Evolutionary conservation across 495 filamentous ascomycete species (phyloP).

Genomic region (Pyronema omphalodes): DNA sequence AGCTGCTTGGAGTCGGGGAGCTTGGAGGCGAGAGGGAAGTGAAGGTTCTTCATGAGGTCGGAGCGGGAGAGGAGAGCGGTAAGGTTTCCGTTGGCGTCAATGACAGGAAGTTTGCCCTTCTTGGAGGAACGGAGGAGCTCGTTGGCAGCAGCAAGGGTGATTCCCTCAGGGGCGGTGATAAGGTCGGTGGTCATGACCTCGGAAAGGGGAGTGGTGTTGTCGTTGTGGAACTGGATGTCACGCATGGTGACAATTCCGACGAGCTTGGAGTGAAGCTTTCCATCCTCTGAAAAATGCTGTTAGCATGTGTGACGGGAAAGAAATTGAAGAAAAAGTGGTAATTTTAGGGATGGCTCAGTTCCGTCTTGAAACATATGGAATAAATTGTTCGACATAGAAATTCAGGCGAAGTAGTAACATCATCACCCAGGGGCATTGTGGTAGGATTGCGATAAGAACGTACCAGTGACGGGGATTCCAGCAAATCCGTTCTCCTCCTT

Average conservation of each 20-base stretch:
- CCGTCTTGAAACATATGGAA: conserved; percentile 27
- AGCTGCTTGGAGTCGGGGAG: conserved; percentile 94
- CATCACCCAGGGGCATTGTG: conserved; percentile 39
- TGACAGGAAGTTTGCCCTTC: conserved; percentile 97
- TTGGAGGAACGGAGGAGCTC: conserved; percentile 82
- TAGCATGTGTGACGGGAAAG: conserved; percentile 11
- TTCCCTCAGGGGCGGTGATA: conserved; percentile 72
- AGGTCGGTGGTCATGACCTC: conserved; percentile 92
- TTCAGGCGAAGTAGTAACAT: conserved; percentile 80
- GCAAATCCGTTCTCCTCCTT: conserved; percentile 98
- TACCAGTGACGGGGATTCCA: conserved; percentile 96
- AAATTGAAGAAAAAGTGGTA: background rate
- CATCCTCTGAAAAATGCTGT: conserved; percentile 46
- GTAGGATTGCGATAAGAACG: background rate
- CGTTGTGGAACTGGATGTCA: conserved; percentile 87
- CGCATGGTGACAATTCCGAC: conserved; percentile 93
- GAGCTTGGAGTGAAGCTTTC: conserved; percentile 82
- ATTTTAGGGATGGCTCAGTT: background rate
- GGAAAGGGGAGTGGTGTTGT: conserved; percentile 52
- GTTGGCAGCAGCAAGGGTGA: conserved; percentile 76
- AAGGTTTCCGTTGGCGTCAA: conserved; percentile 71
- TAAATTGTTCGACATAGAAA: conserved; percentile 33
- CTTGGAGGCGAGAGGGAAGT: conserved; percentile 94
- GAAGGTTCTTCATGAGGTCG: conserved; percentile 95
- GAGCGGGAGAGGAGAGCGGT: conserved; percentile 90